A percentile compares a stretch with the other conserved stretches of the same genome.
These are phyloP conservation scores for Gracilaria vermiculophylla DNA, from an alignment of 23 red algal genomes.

Conservation along the genomic window DNA sequence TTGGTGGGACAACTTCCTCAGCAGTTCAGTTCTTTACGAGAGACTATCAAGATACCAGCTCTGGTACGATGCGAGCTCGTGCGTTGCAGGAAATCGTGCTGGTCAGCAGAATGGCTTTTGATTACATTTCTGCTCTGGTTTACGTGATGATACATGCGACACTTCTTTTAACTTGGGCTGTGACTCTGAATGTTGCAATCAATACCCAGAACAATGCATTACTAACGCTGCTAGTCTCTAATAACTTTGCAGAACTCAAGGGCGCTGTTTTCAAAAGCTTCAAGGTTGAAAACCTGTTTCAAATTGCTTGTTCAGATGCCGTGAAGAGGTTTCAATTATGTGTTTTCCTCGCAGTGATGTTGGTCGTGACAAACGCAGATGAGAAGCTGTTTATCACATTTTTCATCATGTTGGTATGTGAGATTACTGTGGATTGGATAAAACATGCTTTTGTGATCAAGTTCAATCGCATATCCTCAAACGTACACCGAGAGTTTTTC, in stretches of 20 bases:
- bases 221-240: conserved; percentile 82
- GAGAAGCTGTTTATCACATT: conserved; percentile 54
- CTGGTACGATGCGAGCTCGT: conserved; percentile 7
- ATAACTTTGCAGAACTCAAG: conserved; percentile 97
- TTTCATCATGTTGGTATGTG: conserved; percentile 65
- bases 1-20: conserved; percentile 69
- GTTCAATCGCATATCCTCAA: conserved; percentile 87
- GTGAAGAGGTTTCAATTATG: conserved; percentile 87
- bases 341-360: conserved; percentile 78
- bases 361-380: conserved; percentile 71
- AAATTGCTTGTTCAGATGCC: conserved; percentile 84
- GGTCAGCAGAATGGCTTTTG: conserved; percentile 56
- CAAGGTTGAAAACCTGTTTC: conserved; percentile 82
- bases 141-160: conserved; percentile 78
- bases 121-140: conserved; percentile 69
- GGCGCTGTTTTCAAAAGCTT: conserved; percentile 82
- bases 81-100: conserved; percentile 66
- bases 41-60: neutral
- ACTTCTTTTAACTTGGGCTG: conserved; percentile 65
- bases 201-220: conserved; percentile 89
- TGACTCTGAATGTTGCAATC: conserved; percentile 93
- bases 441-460: conserved; percentile 93
- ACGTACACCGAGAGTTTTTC: conserved; percentile 75
- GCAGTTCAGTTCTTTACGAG: conserved; percentile 55
- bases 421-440: conserved; percentile 90